Conservation (phyloP, 768 basidiomycete genomes). For the Termitomyces sp. region DNA sequence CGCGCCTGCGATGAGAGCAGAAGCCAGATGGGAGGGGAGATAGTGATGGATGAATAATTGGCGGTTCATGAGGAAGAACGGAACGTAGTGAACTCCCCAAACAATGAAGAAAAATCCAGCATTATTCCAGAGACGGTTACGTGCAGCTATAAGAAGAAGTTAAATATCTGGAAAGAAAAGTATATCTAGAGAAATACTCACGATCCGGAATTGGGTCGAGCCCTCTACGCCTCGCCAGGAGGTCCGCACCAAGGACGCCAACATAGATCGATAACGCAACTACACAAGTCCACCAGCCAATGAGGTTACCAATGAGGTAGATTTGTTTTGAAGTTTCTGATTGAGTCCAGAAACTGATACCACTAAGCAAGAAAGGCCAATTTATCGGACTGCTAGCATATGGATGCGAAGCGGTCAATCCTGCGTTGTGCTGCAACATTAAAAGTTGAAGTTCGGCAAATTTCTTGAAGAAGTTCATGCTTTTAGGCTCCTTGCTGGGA, state of each 20-base stretch:
- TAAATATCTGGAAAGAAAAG: neutral
- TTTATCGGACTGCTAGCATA: constrained; percentile 95
- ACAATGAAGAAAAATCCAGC: constrained; percentile 92
- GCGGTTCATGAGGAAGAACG: constrained; percentile 97
- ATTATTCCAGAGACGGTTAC: constrained; percentile 93
- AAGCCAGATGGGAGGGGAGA: constrained; percentile 92
- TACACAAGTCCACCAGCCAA: constrained; percentile 94
- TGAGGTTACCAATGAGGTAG: constrained; percentile 90
- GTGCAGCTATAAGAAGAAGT: constrained; percentile 53
- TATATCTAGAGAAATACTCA: constrained; percentile 35
- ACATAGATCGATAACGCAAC: constrained; percentile 82
- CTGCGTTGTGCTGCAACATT: constrained; percentile 99
- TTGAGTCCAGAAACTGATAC: constrained; percentile 99
- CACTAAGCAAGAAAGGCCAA: constrained; percentile 95
- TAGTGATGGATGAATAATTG: constrained; percentile 98
- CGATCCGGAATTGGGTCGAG: constrained; percentile 83
- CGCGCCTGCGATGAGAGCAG: constrained; percentile 86
- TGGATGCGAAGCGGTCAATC: constrained; percentile 93
- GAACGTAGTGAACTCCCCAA: constrained; percentile 94
- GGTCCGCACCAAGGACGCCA: constrained; percentile 86
- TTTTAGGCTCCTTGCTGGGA: constrained; percentile 65
- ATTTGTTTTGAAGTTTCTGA: constrained; percentile 84
- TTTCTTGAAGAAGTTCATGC: constrained; percentile 90
- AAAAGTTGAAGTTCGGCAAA: constrained; percentile 89
- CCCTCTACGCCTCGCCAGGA: constrained; percentile 80